phyloP scores from a whole-genome alignment of 2,329 filamentous ascomycete genomes.

The Emergomyces pasteurianus region DNA sequence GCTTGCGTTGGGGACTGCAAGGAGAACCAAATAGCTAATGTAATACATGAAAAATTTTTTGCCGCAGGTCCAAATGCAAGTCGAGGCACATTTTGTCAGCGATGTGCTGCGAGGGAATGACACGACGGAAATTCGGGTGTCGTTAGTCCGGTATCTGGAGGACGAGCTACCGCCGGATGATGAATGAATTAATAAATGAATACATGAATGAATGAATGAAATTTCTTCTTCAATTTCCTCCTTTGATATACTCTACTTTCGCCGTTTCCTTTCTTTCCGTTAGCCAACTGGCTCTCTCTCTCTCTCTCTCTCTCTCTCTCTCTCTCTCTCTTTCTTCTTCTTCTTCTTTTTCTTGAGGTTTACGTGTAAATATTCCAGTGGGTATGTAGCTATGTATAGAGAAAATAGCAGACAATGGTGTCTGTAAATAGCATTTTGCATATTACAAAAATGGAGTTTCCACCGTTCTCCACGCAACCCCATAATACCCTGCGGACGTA shows the following conservation, averaged over 20 bases:
- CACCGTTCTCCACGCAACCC: too few relatives aligned
- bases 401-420: too few relatives aligned
- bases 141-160: conserved; percentile 85
- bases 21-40: not conserved
- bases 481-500: too few relatives aligned
- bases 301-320: conserved; percentile 8
- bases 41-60: conserved; percentile 5
- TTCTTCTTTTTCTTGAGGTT: too few relatives aligned
- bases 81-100: conserved; percentile 91
- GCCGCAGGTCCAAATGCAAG: conserved; percentile 76
- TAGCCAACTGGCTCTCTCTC: too few relatives aligned
- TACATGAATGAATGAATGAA: not conserved
- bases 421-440: too few relatives aligned
- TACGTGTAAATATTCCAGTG: too few relatives aligned
- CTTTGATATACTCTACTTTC: too few relatives aligned
- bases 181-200: conserved; percentile 46
- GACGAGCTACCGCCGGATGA: conserved; percentile 96
- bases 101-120: conserved; percentile 89
- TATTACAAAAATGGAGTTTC: too few relatives aligned
- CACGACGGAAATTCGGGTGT: conserved; percentile 92
- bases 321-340: not conserved
- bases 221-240: not conserved
- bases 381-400: not conserved
- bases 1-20: not conserved
- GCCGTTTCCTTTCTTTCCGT: too few relatives aligned